Percentiles rank a stretch among this genome's conserved stretches.
Conservation (phyloP, 2,329 filamentous ascomycete species). For the Podosphaera xanthii region DNA sequence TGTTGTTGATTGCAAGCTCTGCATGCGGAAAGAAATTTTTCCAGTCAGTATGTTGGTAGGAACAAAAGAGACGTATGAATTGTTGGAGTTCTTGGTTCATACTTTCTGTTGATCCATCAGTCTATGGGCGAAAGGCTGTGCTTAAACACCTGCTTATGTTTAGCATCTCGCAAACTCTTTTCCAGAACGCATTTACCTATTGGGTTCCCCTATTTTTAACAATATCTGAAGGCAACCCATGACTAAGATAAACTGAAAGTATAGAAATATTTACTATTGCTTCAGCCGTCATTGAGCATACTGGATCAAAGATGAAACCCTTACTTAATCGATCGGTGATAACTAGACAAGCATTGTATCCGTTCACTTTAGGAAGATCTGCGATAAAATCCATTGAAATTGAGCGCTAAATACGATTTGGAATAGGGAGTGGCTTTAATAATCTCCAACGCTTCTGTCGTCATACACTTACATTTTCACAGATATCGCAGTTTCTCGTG, state of each 20-base stretch:
- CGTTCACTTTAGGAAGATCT: not conserved
- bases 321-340: not conserved
- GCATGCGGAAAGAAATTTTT: not conserved
- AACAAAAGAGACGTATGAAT: not conserved
- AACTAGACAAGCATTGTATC: not conserved
- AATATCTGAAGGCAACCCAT: not conserved
- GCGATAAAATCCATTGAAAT: slow-evolving; percentile 2
- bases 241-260: not conserved
- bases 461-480: not conserved
- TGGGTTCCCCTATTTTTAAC: not conserved
- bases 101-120: not conserved
- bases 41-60: not conserved
- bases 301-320: not conserved
- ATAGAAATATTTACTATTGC: not conserved
- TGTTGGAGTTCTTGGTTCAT: not conserved
- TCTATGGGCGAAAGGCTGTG: no score
- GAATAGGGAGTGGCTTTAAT: not conserved
- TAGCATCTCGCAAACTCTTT: not conserved
- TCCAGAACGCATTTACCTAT: not conserved
- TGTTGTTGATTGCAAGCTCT: not conserved
- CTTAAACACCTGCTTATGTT: no score
- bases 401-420: not conserved
- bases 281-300: not conserved
- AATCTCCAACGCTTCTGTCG: not conserved
- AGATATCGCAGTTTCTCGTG: not conserved